Evolutionary conservation across 164 flowering plant genomes (phyloP), one percentile per base, ranked within the genome.

Genomic region (Stephania yunnanensis): DNA sequence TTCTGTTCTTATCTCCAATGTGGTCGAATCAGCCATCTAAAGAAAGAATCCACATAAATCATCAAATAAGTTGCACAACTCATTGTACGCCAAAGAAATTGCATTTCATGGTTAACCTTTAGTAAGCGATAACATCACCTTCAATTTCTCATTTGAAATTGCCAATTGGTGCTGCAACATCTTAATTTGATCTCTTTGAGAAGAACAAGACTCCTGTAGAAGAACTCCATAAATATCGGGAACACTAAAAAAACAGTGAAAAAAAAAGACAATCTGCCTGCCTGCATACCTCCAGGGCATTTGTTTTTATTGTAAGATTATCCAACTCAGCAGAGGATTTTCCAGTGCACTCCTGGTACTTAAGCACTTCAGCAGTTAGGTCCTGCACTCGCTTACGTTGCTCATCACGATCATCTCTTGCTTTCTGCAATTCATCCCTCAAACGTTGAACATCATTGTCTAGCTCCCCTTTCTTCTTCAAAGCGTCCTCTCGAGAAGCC

Each of bases 341-440:
- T 45, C 90, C 88, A n/a, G 89, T 84, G 71, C 45, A 80, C 69
- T 90, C 92, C 72, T 83, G 77, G 72, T 80, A 87, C 74, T 83
- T 88, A 25, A 10, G 80, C 6, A 88, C 61, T 11, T 90, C 93
- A 69, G 78, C 80, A 7, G 79, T 79, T 53, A 90, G 75, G 30
- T 70, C 76, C 29, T 85, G 82, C 68, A 88, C 81, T 69, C 85
- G 83, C 31, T 73, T 31, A 15, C 69, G 75, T 69, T 82, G 86
- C 5, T 85, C 83, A 72, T 89, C 94, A 46, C 94, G 87, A 45
- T 90, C 97, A 19, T 86, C 92, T 71, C 90, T 86, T 0, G 86
- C 87, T 78, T 86, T 87, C 31, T 86, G 87, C 48, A 92, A 64
- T 31, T 92, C 94, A 4, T 72, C 84, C 58, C 87, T 74, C 17